Percentiles rank a stretch among this genome's conserved stretches.
These are phyloP conservation scores for Ascomycota sp. DNA, from an alignment of 2,329 filamentous ascomycete genomes.

Conservation along the genomic window DNA sequence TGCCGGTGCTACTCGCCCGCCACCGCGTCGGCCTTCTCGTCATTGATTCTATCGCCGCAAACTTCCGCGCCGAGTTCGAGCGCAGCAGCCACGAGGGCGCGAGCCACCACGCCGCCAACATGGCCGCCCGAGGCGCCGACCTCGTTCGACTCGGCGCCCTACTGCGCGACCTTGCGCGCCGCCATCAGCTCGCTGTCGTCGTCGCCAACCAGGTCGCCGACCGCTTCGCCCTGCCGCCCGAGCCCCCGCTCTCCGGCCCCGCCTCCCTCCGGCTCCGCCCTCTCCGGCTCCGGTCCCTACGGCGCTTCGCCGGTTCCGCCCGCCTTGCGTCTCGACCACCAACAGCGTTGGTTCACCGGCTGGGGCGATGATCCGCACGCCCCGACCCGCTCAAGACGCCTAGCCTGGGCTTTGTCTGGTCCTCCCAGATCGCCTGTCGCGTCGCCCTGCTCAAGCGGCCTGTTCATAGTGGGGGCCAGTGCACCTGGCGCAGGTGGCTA, in stretches of 20 bases:
- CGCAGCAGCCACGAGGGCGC: conserved; percentile 19
- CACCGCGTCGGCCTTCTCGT: conserved; percentile 65
- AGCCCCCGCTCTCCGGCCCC: conserved; percentile 15
- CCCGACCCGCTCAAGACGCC: conserved; percentile 51
- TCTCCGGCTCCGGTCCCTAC: too few relatives aligned
- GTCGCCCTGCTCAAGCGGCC: conserved; percentile 62
- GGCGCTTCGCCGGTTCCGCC: too few relatives aligned
- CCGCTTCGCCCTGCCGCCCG: conserved; percentile 35
- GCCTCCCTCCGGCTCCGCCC: conserved; percentile 7
- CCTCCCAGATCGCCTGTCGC: conserved; percentile 67
- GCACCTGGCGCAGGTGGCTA: conserved; percentile 51
- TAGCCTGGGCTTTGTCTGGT: conserved; percentile 73
- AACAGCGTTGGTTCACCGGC: conserved; percentile 87
- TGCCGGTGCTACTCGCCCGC: conserved; percentile 63
- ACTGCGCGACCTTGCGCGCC: conserved; percentile 55
- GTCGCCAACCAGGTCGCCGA: conserved; percentile 93
- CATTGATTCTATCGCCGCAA: conserved; percentile 82
- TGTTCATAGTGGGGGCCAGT: conserved; percentile 21
- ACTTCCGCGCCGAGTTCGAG: conserved; percentile 84
- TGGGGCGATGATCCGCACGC: conserved; percentile 56
- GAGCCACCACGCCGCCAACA: conserved; percentile 29
- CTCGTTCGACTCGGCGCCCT: conserved; percentile 58
- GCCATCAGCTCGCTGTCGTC: conserved; percentile 61
- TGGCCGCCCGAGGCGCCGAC: conserved; percentile 59
- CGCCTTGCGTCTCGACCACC: conserved; percentile 60